Evolutionary conservation across 139 green algal genomes (phyloP), one percentile per base, ranked within the genome.

Genomic region (Chlamydomonas schloesseri): DNA sequence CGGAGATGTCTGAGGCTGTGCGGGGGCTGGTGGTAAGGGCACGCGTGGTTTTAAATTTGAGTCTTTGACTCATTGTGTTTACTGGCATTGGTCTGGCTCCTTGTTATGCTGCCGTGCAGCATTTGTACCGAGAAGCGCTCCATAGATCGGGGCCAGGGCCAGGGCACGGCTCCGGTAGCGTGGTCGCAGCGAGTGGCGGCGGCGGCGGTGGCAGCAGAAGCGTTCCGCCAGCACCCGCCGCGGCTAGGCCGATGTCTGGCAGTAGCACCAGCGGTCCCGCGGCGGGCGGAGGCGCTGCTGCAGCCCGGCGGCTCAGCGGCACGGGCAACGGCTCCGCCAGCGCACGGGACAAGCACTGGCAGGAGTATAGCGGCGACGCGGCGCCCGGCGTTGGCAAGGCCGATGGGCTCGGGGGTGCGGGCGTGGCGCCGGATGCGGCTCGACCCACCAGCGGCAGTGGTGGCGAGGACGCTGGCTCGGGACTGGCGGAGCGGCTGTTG

Each of bases 391-490:
- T 71, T 21, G 65, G 57, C 29, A 47, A 20, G 42, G 36, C 36
- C 13, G 77, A 83, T 29, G 46, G 86, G 29, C 29, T 65, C 23
- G 88, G 88, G 5, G 87, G 87, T 11, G 80, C 73, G 71, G 87
- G 87, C 24, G 55, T 88, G 17, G 87, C 87, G n/a, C 89, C 89
- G 11, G 83, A 88, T 29, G 64, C 89, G 73, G 89, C 89, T 0
- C 75, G 89, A 37, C 89, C 89, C 17, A 28, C 21, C 26, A 73
- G 24, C 24, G 34, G 50, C 31, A 80, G 69, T 4, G 50, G 81
- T 46, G 62, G 50, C 13, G 81, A 85, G 10, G 50, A 46, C 11
- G 76, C 20, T 21, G n/a, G 42, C 31, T 42, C 13, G 37, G 60
- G 64, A 18, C 46, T 84, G 28, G 53, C 83, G 60, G 82, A 82